Evolutionary conservation across 2,329 filamentous ascomycete species (phyloP).

Genomic region (Diatrype stigma): DNA sequence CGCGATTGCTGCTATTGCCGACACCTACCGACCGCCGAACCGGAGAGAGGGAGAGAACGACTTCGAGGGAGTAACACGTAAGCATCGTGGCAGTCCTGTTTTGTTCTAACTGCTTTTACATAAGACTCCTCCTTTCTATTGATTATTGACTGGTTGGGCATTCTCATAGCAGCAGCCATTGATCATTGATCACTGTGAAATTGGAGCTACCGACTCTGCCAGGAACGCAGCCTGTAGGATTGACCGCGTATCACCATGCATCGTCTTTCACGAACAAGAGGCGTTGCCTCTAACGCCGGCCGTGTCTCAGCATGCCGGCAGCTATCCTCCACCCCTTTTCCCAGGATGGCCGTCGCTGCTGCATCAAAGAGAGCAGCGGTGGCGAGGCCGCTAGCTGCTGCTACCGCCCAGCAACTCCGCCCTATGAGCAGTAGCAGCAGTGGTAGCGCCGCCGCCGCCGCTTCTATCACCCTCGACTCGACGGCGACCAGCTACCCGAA

Average conservation of each 20-base stretch:
- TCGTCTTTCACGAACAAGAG: constrained; percentile 23
- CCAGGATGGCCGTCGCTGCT: constrained; percentile 34
- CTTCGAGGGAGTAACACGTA: too few relatives aligned
- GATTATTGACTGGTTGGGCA: too few relatives aligned
- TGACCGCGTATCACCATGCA: constrained; percentile 20
- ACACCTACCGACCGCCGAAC: too few relatives aligned
- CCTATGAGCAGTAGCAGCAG: constrained; percentile 34
- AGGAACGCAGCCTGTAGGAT: not conserved
- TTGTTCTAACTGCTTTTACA: too few relatives aligned
- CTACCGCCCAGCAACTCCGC: constrained; percentile 52
- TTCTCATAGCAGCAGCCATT: too few relatives aligned
- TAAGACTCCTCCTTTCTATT: too few relatives aligned
- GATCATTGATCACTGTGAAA: not conserved
- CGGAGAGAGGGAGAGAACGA: too few relatives aligned
- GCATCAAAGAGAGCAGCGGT: constrained; percentile 35
- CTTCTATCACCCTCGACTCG: constrained; percentile 40
- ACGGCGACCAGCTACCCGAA: constrained; percentile 62
- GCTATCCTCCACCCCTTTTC: constrained; percentile 12
- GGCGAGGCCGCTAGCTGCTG: constrained; percentile 53
- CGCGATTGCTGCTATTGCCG: too few relatives aligned
- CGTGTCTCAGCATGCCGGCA: constrained; percentile 21
- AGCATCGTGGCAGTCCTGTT: too few relatives aligned
- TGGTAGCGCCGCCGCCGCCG: too few relatives aligned
- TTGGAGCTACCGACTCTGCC: not conserved
- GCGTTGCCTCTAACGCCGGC: constrained; percentile 20